Base-by-base conservation (phyloP, 805 yeast genomes). In the Zygosaccharomyces rouxii region DNA sequence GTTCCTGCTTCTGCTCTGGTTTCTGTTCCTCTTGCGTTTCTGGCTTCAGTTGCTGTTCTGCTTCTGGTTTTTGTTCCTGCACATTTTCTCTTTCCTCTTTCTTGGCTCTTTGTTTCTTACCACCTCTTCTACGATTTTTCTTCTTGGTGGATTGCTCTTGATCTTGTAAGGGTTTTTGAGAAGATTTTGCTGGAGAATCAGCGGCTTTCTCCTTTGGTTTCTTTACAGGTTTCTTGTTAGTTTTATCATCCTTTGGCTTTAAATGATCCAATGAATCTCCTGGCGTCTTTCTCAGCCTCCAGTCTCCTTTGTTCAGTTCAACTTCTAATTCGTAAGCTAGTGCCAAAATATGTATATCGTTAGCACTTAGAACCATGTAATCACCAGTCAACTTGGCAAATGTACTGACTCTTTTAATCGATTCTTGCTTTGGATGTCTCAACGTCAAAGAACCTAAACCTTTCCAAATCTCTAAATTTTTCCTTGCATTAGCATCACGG, bases 311-410 rank as follows among this genome's bases (percentile, higher is more conserved):
- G 56, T 82, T 82, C 48, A 75, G 56, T 63, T 88, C 92, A 47
- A 74, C 72, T 55, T 90, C 96, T 44, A 94, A 68, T 64, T 94
- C 97, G 63, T 89, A 90, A 1, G 96, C 81, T 56, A 94, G 74
- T 0, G 99, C 98, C 51, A 95, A 75, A 48, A 94, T 84, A 62
- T 90, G 97, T 31, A 94, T 72, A 84, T 94, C 99, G 55, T 95
- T 90, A 33, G 83, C 78, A 55, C 96, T 87, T 48, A 94, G 75
- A 3, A 92, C 99, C 3, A 86, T 71, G 55, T 74, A 86, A 71
- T 94, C 99, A 64, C 99, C 99, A 0, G 98, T 90, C 42, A 85
- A 71, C 59, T 78, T 84, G 10, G 98, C 84, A 70, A 94, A 92
- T 4, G 77, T 81, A 5, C 78, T 71, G 7, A 89, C 95, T 51